Evolutionary conservation across 352 stramenopile genomes (phyloP).

Genomic region (Phytophthora sp.): DNA sequence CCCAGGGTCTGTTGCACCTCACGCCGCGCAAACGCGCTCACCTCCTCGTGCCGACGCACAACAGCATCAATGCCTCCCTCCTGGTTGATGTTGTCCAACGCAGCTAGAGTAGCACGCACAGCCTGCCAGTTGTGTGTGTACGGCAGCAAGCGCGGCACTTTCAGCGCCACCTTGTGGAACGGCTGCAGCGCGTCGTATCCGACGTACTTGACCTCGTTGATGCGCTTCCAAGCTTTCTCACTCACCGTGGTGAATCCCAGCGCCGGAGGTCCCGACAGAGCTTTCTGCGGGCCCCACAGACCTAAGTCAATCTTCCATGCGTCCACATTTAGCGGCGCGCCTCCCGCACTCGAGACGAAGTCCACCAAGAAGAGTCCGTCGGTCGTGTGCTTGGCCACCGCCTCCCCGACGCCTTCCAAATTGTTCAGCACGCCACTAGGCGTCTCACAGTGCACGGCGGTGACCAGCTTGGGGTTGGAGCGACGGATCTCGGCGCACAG

Average conservation of each 20-base stretch:
- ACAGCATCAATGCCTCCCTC: slow-evolving; percentile 39
- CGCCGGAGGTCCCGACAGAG: slow-evolving; percentile 46
- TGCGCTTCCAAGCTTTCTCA: slow-evolving; percentile 53
- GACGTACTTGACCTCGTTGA: slow-evolving; percentile 48
- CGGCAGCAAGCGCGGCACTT: slow-evolving; percentile 45
- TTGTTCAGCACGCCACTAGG: slow-evolving; percentile 53
- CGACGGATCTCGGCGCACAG: slow-evolving; percentile 45
- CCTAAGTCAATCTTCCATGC: slow-evolving; percentile 53
- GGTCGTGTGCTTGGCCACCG: slow-evolving; percentile 45
- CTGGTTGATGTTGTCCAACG: slow-evolving; percentile 41
- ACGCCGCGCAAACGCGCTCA: slow-evolving; percentile 40
- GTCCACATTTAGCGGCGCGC: slow-evolving; percentile 46
- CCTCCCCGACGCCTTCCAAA: slow-evolving; percentile 46
- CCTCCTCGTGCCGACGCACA: slow-evolving; percentile 38
- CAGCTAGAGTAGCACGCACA: slow-evolving; percentile 45
- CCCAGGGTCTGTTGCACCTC: slow-evolving; percentile 34
- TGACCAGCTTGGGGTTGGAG: slow-evolving; percentile 55
- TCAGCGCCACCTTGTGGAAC: slow-evolving; percentile 40
- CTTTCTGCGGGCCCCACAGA: slow-evolving; percentile 53
- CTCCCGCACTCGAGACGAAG: slow-evolving; percentile 58
- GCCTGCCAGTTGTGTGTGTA: slow-evolving; percentile 72
- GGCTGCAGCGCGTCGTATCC: slow-evolving; percentile 59
- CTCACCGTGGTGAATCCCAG: slow-evolving; percentile 55
- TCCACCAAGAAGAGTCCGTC: slow-evolving; percentile 62
- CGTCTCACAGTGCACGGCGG: slow-evolving; percentile 62